Conservation (phyloP, 75 land plant species). For the Cupressus sempervirens region DNA sequence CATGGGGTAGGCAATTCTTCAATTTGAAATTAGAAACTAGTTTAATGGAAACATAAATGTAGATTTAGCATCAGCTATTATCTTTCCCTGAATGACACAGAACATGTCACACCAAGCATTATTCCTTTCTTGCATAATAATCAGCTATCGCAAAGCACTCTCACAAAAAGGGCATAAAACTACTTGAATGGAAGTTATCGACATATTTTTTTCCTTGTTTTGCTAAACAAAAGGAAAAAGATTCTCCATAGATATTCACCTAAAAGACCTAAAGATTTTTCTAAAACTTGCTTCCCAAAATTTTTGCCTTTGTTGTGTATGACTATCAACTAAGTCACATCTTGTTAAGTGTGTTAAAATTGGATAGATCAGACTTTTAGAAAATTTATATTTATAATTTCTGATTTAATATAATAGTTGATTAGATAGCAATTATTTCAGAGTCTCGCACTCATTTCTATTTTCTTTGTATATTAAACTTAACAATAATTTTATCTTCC, state of each 20-base stretch:
- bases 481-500: no score
- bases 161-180: not conserved
- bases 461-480: no score
- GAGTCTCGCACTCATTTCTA: no score
- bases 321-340: not conserved
- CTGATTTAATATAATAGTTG: no score
- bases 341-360: no score
- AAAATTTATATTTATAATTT: no score
- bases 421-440: no score
- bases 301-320: not conserved
- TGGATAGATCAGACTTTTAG: no score
- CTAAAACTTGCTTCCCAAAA: not conserved
- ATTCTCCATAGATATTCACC: not conserved
- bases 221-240: not conserved
- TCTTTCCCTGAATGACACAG: not conserved
- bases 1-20: not conserved
- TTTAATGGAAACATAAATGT: not conserved
- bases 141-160: not conserved
- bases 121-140: not conserved
- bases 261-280: not conserved
- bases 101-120: not conserved
- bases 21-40: not conserved
- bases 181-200: not conserved
- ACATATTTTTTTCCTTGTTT: not conserved
- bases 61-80: not conserved